Conservation (phyloP, 2,329 filamentous ascomycete species). For the Fusarium temperatum region DNA sequence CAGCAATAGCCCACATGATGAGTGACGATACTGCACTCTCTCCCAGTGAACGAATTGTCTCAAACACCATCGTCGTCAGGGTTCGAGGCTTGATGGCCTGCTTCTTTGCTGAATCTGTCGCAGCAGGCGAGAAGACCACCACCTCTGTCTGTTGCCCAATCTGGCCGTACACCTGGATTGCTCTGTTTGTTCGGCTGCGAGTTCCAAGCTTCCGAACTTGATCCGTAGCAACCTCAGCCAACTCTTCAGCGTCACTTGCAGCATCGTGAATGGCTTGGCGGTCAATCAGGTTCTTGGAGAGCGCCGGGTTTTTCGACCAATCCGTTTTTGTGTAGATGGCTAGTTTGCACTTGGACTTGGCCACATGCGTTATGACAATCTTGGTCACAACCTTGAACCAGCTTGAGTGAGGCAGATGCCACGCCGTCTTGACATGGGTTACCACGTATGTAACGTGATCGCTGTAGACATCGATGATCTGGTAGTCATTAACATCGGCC, state of each 20-base stretch:
- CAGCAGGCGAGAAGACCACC: conserved; percentile 65
- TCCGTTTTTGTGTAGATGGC: conserved; percentile 88
- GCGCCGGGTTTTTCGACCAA: conserved; percentile 76
- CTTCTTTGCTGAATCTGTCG: conserved; percentile 59
- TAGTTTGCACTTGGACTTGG: conserved; percentile 92
- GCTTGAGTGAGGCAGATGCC: conserved; percentile 85
- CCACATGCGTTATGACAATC: conserved; percentile 90
- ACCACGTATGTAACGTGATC: conserved; percentile 78
- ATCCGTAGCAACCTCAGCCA: conserved; percentile 79
- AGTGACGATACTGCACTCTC: conserved; percentile 80
- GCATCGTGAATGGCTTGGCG: conserved; percentile 80
- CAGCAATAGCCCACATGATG: conserved; percentile 79
- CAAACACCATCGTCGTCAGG: conserved; percentile 75
- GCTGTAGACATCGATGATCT: conserved; percentile 84
- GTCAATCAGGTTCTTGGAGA: conserved; percentile 70
- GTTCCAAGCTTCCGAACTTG: conserved; percentile 79
- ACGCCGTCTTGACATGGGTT: conserved; percentile 70
- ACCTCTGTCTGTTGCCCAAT: conserved; percentile 75
- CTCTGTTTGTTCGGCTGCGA: conserved; percentile 78
- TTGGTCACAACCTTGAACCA: conserved; percentile 87
- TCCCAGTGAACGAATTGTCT: conserved; percentile 75
- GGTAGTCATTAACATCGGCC: conserved; percentile 78
- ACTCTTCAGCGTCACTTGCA: conserved; percentile 74
- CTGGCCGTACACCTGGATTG: conserved; percentile 81
- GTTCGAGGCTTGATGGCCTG: conserved; percentile 69